A percentile compares a stretch with the other conserved stretches of the same genome.
phyloP scores from a whole-genome alignment of 108 stramenopile genomes.

The Nannochloropsis salina region DNA sequence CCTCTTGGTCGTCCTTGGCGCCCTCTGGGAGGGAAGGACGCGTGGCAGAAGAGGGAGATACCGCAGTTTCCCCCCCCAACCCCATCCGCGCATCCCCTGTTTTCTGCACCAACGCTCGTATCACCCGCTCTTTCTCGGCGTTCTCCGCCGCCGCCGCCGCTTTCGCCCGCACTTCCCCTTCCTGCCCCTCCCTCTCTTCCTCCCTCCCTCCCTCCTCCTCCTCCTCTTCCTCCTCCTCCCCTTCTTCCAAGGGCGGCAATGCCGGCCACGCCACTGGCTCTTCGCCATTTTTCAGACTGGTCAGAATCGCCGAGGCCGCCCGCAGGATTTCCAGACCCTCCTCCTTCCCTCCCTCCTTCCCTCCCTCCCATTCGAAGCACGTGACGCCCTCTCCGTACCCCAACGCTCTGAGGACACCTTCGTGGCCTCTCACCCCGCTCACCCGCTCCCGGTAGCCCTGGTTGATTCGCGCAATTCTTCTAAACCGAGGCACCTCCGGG shows the following conservation, averaged over 20 bases:
- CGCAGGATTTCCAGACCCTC: background rate
- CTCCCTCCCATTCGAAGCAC: constrained; percentile 3
- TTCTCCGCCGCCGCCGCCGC: background rate
- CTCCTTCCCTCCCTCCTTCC: constrained; percentile 14
- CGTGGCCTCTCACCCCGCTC: background rate
- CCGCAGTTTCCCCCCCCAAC: background rate
- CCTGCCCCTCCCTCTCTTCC: constrained; percentile 4
- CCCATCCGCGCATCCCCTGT: background rate
- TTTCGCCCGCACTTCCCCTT: too few relatives aligned
- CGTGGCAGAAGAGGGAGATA: background rate
- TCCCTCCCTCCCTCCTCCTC: background rate
- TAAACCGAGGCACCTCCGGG: constrained; percentile 41
- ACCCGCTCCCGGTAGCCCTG: background rate
- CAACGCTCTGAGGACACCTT: background rate
- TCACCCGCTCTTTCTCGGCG: background rate
- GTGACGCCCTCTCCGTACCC: background rate
- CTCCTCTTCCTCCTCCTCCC: constrained; percentile 18
- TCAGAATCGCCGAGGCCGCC: background rate
- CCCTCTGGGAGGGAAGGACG: background rate
- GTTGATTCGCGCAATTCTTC: constrained; percentile 30
- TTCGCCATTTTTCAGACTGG: background rate
- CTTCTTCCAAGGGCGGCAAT: constrained; percentile 11
- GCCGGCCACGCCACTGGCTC: background rate
- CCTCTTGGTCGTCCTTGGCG: background rate
- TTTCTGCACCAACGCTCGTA: background rate